These are phyloP conservation scores for Clavispora fructus DNA, from an alignment of 805 yeast genomes.

Conservation along the genomic window DNA sequence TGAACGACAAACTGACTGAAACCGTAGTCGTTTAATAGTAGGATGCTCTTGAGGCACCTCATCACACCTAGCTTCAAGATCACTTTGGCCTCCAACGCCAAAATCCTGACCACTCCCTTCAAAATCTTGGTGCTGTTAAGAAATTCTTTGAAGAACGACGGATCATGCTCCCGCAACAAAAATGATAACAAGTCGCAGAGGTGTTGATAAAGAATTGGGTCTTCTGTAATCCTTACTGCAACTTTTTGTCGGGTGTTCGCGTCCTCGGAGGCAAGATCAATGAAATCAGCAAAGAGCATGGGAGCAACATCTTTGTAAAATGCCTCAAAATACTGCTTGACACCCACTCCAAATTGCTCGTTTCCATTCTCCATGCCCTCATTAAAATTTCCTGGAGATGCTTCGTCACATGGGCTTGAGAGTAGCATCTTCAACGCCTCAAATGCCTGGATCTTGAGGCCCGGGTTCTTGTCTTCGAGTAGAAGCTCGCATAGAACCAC, in stretches of 20 bases:
- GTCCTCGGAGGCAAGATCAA: constrained; percentile 21
- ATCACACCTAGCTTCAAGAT: constrained; percentile 64
- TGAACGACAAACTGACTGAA: constrained; percentile 55
- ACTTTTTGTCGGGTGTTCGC: constrained; percentile 1
- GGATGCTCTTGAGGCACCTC: constrained; percentile 59
- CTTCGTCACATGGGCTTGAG: constrained; percentile 39
- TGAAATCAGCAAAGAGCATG: constrained; percentile 44
- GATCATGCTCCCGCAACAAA: constrained; percentile 62
- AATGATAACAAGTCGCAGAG: constrained; percentile 69
- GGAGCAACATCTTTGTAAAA: constrained; percentile 66
- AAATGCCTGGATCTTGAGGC: constrained; percentile 73
- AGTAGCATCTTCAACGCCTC: constrained; percentile 76
- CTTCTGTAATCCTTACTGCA: constrained; percentile 13
- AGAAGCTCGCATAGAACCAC: constrained; percentile 54
- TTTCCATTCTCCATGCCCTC: constrained; percentile 5
- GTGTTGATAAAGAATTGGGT: constrained; percentile 45
- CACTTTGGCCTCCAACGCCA: constrained; percentile 37
- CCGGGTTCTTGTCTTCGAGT: constrained; percentile 58
- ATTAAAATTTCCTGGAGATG: constrained; percentile 4
- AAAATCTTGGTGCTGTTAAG: constrained; percentile 56
- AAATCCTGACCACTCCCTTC: constrained; percentile 47
- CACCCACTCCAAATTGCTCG: constrained; percentile 11
- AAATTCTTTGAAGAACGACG: constrained; percentile 53
- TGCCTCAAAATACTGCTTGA: constrained; percentile 45
- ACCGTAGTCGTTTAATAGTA: constrained; percentile 57